phyloP scores from a whole-genome alignment of 2,329 filamentous ascomycete genomes.

The Epichloe baconii region DNA sequence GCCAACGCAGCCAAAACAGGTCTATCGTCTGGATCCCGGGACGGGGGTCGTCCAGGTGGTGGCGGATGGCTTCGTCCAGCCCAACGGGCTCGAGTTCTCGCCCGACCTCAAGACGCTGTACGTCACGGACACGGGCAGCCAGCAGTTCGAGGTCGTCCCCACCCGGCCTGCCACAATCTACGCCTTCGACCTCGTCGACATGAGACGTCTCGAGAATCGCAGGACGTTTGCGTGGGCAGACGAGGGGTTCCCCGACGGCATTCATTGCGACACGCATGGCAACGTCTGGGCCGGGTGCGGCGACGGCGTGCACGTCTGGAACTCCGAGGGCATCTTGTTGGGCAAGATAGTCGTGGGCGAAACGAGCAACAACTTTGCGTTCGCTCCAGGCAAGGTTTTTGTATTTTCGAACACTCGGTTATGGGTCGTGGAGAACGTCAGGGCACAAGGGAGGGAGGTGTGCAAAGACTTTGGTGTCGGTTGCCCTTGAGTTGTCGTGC shows the following conservation, averaged over 20 bases:
- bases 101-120: slow-evolving; percentile 39
- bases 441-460: slow-evolving; percentile 11
- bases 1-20: slow-evolving; percentile 42
- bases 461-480: slow-evolving; percentile 12
- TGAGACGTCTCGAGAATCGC: slow-evolving; percentile 20
- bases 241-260: slow-evolving; percentile 45
- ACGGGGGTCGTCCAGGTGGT: slow-evolving; percentile 40
- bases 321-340: slow-evolving; percentile 30
- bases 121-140: slow-evolving; percentile 40
- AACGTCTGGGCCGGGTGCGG: slow-evolving; percentile 40
- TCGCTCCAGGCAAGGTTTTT: slow-evolving; percentile 9
- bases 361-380: slow-evolving; percentile 9
- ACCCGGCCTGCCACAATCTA: slow-evolving; percentile 6
- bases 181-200: slow-evolving; percentile 5
- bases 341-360: slow-evolving; percentile 35
- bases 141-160: slow-evolving; percentile 1
- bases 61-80: slow-evolving; percentile 42
- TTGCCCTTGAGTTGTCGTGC: not conserved
- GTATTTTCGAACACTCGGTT: slow-evolving; percentile 9
- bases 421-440: slow-evolving; percentile 9
- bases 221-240: slow-evolving; percentile 44
- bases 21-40: slow-evolving; percentile 40
- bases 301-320: slow-evolving; percentile 37
- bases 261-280: slow-evolving; percentile 40
- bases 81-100: slow-evolving; percentile 46